Evolutionary conservation across 345 rosid genomes (phyloP).

Genomic region (Camelina sativa): DNA sequence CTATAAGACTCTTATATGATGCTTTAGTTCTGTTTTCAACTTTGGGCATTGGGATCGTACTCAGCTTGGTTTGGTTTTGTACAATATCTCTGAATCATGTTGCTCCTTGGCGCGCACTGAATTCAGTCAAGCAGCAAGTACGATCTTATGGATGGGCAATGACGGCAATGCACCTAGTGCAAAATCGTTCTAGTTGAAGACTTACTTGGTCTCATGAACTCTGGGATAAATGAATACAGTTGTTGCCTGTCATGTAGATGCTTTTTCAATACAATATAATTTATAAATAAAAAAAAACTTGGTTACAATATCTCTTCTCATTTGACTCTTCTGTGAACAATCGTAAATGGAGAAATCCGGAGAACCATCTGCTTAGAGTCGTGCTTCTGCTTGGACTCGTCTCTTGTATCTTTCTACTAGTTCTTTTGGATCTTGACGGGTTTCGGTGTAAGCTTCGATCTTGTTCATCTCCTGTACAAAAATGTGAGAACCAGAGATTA

Average conservation of each 20-base stretch:
- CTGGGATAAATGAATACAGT: conserved; percentile 13
- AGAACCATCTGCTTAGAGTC: conserved; percentile 25
- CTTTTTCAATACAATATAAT: conserved; percentile 12
- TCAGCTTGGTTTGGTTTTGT: conserved; percentile 38
- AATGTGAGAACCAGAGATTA: conserved; percentile 15
- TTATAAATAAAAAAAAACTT: background rate
- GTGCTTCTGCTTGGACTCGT: conserved; percentile 43
- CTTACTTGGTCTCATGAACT: conserved; percentile 22
- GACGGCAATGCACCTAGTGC: conserved; percentile 27
- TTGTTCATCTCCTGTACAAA: conserved; percentile 66
- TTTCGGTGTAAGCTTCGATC: conserved; percentile 71
- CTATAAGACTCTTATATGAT: conserved; percentile 40
- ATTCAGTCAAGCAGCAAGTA: conserved; percentile 27
- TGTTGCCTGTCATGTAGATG: conserved; percentile 33
- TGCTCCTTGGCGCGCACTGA: conserved; percentile 20
- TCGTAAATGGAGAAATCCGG: background rate
- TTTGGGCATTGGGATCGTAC: conserved; percentile 35
- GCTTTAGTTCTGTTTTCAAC: conserved; percentile 39
- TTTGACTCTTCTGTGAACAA: background rate
- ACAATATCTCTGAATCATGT: conserved; percentile 36
- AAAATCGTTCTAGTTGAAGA: conserved; percentile 23
- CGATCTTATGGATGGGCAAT: background rate
- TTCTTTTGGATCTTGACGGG: conserved; percentile 63
- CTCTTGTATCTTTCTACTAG: conserved; percentile 59
- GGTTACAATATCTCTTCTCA: conserved; percentile 15